These are phyloP conservation scores for Aspergillus luchuensis DNA, from an alignment of 2,329 filamentous ascomycete species.

Conservation along the genomic window DNA sequence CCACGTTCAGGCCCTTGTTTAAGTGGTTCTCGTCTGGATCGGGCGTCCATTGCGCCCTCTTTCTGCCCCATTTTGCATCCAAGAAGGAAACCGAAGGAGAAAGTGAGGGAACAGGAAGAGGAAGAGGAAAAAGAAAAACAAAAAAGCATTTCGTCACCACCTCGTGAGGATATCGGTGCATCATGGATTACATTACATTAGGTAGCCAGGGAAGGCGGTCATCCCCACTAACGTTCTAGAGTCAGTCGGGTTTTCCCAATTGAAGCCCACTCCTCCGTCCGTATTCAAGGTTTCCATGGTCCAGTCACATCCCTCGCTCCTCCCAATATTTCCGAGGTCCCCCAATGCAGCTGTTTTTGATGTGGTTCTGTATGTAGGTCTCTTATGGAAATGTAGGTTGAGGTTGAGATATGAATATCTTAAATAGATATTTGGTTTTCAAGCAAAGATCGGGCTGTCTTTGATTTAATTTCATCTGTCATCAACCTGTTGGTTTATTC, in stretches of 20 bases:
- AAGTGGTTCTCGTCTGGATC: background rate
- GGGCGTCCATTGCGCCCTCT: background rate
- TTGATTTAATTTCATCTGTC: background rate
- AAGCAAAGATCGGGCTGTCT: background rate
- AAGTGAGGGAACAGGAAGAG: background rate
- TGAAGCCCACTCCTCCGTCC: background rate
- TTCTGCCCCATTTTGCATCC: background rate
- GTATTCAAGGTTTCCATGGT: background rate
- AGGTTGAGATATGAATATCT: no score
- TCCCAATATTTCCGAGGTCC: background rate
- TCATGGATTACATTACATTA: background rate
- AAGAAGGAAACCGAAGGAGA: background rate
- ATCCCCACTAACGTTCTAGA: conserved; percentile 4
- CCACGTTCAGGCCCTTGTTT: conserved; percentile 11
- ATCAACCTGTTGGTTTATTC: background rate
- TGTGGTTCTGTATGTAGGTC: background rate
- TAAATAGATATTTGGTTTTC: no score
- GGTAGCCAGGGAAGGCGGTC: background rate
- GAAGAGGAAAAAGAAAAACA: background rate
- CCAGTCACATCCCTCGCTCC: background rate
- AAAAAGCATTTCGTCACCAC: conserved; percentile 3
- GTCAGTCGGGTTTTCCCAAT: background rate
- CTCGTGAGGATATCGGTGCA: background rate
- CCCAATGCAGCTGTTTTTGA: background rate
- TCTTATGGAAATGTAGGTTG: no score